A percentile compares a stretch with the other conserved stretches of the same genome.
These are phyloP conservation scores for Fusarium miscanthi DNA, from an alignment of 2,329 filamentous ascomycete species.

Conservation along the genomic window DNA sequence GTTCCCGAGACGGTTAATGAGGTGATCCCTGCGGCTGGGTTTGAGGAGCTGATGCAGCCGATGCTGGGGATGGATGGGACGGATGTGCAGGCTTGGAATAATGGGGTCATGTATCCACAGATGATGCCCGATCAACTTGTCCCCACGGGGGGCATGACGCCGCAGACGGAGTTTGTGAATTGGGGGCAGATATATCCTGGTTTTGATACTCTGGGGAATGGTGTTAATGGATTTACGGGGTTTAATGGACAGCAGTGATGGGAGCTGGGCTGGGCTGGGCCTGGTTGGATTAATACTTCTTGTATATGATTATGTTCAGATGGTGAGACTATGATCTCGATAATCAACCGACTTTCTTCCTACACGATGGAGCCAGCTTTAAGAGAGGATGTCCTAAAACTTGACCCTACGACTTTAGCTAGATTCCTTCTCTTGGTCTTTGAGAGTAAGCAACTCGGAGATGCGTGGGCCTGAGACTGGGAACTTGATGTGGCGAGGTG, in stretches of 20 bases:
- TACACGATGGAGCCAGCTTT: not conserved
- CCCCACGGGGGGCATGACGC: conserved; percentile 32
- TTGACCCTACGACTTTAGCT: not conserved
- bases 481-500: not conserved
- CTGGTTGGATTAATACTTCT: conserved; percentile 34
- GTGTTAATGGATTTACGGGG: conserved; percentile 40
- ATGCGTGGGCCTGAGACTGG: not conserved
- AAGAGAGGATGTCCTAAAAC: not conserved
- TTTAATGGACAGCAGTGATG: conserved; percentile 39
- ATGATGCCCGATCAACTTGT: conserved; percentile 44
- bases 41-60: conserved; percentile 40
- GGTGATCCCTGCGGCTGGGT: conserved; percentile 20
- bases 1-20: conserved; percentile 41
- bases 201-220: conserved; percentile 36
- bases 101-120: conserved; percentile 41
- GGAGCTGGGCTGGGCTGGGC: conserved; percentile 14
- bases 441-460: not conserved
- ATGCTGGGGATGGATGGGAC: conserved; percentile 17
- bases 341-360: not conserved
- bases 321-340: not conserved
- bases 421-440: not conserved
- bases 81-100: conserved; percentile 48
- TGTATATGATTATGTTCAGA: not conserved
- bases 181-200: conserved; percentile 46
- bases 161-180: conserved; percentile 42